Conservation (phyloP, 805 yeast genomes). For the Cyberlindnera misumaiensis region DNA sequence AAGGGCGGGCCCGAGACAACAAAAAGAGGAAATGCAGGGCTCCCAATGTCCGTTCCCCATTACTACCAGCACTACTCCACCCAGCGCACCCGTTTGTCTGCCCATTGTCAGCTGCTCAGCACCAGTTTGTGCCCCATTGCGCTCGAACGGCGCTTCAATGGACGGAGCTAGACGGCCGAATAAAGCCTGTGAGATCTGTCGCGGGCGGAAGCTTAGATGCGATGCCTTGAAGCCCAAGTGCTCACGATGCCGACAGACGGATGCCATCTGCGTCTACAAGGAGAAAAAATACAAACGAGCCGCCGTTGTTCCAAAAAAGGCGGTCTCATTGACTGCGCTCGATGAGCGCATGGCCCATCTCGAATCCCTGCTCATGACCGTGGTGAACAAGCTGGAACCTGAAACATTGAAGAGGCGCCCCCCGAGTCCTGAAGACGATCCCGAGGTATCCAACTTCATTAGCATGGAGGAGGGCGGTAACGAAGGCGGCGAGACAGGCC, state of each 20-base stretch:
- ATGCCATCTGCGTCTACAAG: not conserved
- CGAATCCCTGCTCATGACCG: conserved; percentile 27
- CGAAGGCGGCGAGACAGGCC: not conserved
- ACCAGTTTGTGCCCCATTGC: too few species aligned
- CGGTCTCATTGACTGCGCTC: conserved; percentile 6
- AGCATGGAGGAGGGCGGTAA: not conserved
- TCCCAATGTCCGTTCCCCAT: too few species aligned
- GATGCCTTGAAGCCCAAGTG: conserved; percentile 74
- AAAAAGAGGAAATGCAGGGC: too few species aligned
- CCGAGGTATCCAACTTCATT: too few species aligned
- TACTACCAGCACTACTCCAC: too few species aligned
- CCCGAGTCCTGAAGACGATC: too few species aligned
- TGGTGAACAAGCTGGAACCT: conserved; percentile 20
- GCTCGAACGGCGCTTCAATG: too few species aligned
- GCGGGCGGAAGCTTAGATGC: conserved; percentile 73
- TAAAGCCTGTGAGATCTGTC: conserved; percentile 43
- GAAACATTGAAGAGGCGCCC: too few species aligned
- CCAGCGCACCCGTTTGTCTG: too few species aligned
- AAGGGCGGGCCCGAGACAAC: too few species aligned
- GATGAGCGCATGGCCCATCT: conserved; percentile 27
- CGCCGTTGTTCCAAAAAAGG: not conserved
- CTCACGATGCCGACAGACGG: conserved; percentile 70
- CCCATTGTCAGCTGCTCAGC: too few species aligned
- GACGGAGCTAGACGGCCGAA: conserved; percentile 20
- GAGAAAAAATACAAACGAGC: conserved; percentile 2